Conservation (phyloP, 495 filamentous ascomycete genomes). For the Aspergillus hancockii region DNA sequence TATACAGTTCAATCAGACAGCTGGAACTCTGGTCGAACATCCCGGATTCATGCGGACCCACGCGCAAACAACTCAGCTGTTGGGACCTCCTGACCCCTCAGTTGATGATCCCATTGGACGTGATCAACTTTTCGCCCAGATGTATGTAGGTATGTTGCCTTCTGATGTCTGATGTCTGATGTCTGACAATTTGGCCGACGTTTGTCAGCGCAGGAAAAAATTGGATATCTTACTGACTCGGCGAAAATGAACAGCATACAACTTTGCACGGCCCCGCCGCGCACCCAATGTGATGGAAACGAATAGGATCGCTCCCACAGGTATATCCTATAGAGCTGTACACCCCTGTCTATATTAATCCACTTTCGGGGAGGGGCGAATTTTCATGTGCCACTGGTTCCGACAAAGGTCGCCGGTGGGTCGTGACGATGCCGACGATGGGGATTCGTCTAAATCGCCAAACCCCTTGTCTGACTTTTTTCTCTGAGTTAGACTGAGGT, state of each 20-base stretch:
- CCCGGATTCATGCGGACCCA: neutral
- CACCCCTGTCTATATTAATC: neutral
- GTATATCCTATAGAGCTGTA: neutral
- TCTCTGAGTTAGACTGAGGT: neutral
- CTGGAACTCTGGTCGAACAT: neutral
- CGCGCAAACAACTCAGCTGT: neutral
- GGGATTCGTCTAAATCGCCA: neutral
- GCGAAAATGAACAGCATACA: neutral
- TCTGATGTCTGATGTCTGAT: too few relatives aligned
- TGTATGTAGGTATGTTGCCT: neutral
- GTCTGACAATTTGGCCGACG: too few relatives aligned
- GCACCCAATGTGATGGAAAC: neutral
- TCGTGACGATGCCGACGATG: neutral
- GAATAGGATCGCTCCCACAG: slow-evolving; percentile 7
- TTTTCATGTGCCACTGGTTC: neutral
- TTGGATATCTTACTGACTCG: neutral
- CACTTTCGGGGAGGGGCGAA: neutral
- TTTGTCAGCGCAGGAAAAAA: too few relatives aligned
- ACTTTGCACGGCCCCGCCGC: neutral
- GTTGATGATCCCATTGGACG: neutral
- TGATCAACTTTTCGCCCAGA: too few relatives aligned
- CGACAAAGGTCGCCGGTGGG: neutral
- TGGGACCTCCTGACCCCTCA: neutral
- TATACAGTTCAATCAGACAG: neutral
- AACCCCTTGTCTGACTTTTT: neutral